Evolutionary conservation across 331 rosid species (phyloP).

Genomic region (Cydonia oblonga): DNA sequence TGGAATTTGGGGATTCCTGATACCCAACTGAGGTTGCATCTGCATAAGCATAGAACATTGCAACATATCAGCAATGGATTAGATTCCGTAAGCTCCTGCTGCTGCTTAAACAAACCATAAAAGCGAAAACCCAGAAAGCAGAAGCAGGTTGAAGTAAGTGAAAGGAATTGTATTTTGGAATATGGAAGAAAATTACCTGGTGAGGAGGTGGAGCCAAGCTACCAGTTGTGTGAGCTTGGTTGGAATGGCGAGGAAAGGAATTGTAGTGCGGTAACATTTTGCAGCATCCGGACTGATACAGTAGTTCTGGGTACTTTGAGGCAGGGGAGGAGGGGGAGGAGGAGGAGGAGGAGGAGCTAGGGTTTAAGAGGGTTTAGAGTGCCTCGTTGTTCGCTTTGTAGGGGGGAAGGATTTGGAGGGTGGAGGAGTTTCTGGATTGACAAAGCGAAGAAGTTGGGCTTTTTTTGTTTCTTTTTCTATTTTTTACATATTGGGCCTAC

Average conservation of each 20-base stretch:
- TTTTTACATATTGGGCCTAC: background rate
- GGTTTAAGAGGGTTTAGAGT: constrained; percentile 2
- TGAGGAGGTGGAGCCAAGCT: constrained; percentile 14
- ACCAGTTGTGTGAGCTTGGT: background rate
- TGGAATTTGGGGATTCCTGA: constrained; percentile 10
- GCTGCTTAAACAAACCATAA: background rate
- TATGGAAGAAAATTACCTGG: constrained; percentile 15
- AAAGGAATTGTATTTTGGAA: background rate
- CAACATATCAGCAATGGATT: constrained; percentile 6
- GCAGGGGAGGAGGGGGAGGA: background rate
- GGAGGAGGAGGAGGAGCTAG: background rate
- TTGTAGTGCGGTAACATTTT: constrained; percentile 12
- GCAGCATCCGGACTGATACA: background rate
- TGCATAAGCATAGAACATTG: constrained; percentile 1
- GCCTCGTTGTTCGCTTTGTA: background rate
- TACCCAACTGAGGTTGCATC: constrained; percentile 15
- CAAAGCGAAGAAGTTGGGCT: background rate
- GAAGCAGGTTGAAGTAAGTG: background rate
- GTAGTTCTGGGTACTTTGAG: background rate
- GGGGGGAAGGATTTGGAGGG: background rate
- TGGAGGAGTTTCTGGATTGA: background rate
- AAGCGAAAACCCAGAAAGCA: background rate
- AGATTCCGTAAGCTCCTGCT: constrained; percentile 5
- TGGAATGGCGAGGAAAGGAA: constrained; percentile 7
- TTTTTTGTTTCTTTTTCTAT: too few species aligned